phyloP scores from a whole-genome alignment of 2,329 filamentous ascomycete genomes.

The Alternaria arborescens region DNA sequence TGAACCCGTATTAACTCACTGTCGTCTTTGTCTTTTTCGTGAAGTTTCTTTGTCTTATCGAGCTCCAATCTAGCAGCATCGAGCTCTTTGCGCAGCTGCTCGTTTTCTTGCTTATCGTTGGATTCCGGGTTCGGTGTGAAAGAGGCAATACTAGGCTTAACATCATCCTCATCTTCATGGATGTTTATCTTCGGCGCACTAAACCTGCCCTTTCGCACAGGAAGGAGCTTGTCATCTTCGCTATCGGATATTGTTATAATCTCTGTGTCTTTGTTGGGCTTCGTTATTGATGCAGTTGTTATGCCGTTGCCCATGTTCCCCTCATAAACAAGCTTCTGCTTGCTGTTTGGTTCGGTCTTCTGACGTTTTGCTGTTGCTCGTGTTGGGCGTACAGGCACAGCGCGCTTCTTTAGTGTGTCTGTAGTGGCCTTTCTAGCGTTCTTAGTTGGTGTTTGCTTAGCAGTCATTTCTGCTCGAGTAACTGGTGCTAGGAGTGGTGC shows the following conservation, averaged over 20 bases:
- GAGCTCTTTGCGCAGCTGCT: not conserved
- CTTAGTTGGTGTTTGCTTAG: not conserved
- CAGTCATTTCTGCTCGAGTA: not conserved
- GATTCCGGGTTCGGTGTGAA: not conserved
- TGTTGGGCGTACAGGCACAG: not conserved
- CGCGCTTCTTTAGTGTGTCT: not conserved
- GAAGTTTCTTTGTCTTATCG: not conserved
- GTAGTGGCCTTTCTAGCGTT: not conserved
- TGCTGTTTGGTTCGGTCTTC: not conserved
- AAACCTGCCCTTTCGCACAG: not conserved
- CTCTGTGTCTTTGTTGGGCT: not conserved
- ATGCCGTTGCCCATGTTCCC: not conserved
- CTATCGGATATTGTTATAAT: not conserved
- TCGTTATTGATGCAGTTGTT: not conserved
- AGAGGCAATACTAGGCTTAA: not conserved
- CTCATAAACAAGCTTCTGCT: not conserved
- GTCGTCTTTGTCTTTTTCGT: not conserved
- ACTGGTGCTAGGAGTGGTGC: too few species aligned
- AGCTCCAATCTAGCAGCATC: not conserved
- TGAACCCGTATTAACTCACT: not conserved
- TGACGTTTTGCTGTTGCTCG: not conserved
- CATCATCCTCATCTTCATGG: not conserved
- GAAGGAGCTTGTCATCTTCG: not conserved
- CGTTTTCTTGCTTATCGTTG: not conserved
- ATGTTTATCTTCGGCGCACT: not conserved